phyloP scores from a whole-genome alignment of 108 stramenopile species.

The Parmales sp. region DNA sequence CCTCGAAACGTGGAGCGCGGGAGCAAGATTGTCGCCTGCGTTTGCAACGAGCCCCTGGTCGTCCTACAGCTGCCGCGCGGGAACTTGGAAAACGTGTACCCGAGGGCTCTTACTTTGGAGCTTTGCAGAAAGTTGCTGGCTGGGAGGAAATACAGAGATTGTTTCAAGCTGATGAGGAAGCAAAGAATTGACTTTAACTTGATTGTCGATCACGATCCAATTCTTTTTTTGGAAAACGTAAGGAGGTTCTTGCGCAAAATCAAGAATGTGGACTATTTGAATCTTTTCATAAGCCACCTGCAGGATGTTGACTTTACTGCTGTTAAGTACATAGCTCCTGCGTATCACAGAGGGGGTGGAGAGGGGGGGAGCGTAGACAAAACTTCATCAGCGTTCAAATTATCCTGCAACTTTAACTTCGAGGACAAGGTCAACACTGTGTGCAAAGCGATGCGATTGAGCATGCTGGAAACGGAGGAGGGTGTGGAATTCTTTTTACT shows the following conservation, averaged over 20 bases:
- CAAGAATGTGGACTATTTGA: constrained; percentile 56
- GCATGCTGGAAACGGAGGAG: constrained; percentile 51
- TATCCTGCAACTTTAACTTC: constrained; percentile 44
- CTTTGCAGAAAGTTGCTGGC: constrained; percentile 50
- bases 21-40: constrained; percentile 54
- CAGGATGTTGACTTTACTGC: constrained; percentile 54
- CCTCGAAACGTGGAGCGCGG: constrained; percentile 70
- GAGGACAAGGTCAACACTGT: constrained; percentile 61
- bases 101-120: constrained; percentile 62
- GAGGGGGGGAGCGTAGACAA: not conserved
- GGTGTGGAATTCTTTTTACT: constrained; percentile 63
- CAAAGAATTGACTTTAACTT: constrained; percentile 77
- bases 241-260: constrained; percentile 47
- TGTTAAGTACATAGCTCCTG: constrained; percentile 58
- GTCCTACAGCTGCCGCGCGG: constrained; percentile 74
- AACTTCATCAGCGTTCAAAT: not conserved
- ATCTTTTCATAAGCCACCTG: constrained; percentile 67
- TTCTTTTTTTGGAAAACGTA: constrained; percentile 39
- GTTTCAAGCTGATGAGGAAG: constrained; percentile 61
- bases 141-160: constrained; percentile 36
- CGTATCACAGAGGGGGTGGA: constrained; percentile 28
- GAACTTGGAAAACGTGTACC: constrained; percentile 68
- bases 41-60: constrained; percentile 47
- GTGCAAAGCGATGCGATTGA: constrained; percentile 46
- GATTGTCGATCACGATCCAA: constrained; percentile 58